Evolutionary conservation across 2,329 filamentous ascomycete species (phyloP).

Genomic region (Penicillium sp.): DNA sequence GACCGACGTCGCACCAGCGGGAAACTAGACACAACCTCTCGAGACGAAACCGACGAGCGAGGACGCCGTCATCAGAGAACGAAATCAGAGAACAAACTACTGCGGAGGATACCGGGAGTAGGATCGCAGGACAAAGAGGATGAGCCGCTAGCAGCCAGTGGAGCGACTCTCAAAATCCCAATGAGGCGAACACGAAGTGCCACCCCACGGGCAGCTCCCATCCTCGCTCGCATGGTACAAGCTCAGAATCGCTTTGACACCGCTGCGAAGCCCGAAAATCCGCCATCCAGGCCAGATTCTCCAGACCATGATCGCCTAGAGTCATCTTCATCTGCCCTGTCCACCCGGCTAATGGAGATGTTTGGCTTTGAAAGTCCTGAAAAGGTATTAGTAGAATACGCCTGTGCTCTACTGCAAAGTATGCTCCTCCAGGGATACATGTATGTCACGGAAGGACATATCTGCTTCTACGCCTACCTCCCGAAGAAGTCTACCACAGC

Average conservation of each 20-base stretch:
- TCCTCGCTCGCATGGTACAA: slow-evolving; percentile 78
- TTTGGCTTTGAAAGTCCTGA: slow-evolving; percentile 82
- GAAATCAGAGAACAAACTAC: slow-evolving; percentile 63
- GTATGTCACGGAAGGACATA: slow-evolving; percentile 90
- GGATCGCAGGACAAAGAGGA: slow-evolving; percentile 36
- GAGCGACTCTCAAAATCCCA: slow-evolving; percentile 24
- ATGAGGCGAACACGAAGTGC: slow-evolving; percentile 37
- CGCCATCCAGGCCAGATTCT: slow-evolving; percentile 33
- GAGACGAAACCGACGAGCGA: slow-evolving; percentile 36
- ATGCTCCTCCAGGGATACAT: slow-evolving; percentile 92
- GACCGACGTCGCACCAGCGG: slow-evolving; percentile 9
- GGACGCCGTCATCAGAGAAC: slow-evolving; percentile 59
- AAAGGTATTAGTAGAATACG: slow-evolving; percentile 86
- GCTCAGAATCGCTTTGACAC: slow-evolving; percentile 64
- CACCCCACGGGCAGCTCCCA: slow-evolving; percentile 62
- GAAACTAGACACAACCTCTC: slow-evolving; percentile 9
- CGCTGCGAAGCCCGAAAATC: slow-evolving; percentile 23
- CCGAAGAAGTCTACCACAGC: slow-evolving; percentile 82
- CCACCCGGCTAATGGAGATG: slow-evolving; percentile 76
- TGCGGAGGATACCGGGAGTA: slow-evolving; percentile 65
- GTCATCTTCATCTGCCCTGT: slow-evolving; percentile 60
- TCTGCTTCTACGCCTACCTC: slow-evolving; percentile 97
- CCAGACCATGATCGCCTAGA: slow-evolving; percentile 57
- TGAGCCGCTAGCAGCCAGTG: slow-evolving; percentile 27
- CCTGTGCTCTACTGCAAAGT: slow-evolving; percentile 90